These are phyloP conservation scores for Paralagenidium karlingii DNA, from an alignment of 352 stramenopile genomes.

Conservation along the genomic window DNA sequence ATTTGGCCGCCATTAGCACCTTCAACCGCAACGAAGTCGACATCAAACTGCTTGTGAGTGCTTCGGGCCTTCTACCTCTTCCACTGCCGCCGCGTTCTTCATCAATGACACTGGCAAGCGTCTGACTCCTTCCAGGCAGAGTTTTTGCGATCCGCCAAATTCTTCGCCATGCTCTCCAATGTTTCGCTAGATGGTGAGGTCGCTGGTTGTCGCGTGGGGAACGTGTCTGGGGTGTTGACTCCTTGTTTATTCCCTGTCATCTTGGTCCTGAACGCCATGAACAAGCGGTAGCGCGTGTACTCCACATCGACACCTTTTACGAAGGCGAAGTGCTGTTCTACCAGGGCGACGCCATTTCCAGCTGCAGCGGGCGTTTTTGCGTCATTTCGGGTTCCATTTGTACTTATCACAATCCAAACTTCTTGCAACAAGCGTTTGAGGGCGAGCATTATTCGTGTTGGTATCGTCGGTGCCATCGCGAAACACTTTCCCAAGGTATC, in stretches of 20 bases:
- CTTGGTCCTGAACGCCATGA: no score
- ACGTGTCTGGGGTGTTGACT: no score
- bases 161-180: constrained; percentile 14
- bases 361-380: constrained; percentile 22
- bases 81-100: no score
- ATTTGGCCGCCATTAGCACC: no score
- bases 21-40: constrained; percentile 27
- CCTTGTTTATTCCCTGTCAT: not conserved
- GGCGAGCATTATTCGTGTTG: constrained; percentile 19
- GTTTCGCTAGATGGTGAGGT: constrained; percentile 21
- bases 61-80: not conserved
- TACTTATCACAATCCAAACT: constrained; percentile 18
- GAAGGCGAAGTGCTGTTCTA: constrained; percentile 29
- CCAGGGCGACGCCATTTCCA: constrained; percentile 20
- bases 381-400: constrained; percentile 26
- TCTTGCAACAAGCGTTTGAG: constrained; percentile 3
- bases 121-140: constrained; percentile 7
- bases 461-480: constrained; percentile 7
- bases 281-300: constrained; percentile 17
- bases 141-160: constrained; percentile 20
- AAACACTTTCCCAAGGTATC: constrained; percentile 2
- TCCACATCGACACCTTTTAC: constrained; percentile 18
- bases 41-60: constrained; percentile 26
- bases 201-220: no score
- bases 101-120: no score